These are phyloP conservation scores for Aquilaria sinensis DNA, from an alignment of 345 rosid species.

Conservation along the genomic window DNA sequence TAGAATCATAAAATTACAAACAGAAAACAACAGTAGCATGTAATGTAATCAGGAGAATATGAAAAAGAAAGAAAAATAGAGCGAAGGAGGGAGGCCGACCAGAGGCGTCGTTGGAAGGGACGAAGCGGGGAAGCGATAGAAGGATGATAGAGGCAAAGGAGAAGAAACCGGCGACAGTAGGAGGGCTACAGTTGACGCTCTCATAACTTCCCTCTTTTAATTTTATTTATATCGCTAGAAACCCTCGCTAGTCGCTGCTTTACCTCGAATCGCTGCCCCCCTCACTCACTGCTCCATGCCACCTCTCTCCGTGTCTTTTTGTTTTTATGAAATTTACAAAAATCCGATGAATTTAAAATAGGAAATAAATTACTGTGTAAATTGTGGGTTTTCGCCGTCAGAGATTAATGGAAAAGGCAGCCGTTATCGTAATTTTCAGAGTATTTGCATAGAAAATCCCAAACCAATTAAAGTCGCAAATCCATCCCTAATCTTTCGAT, in stretches of 20 bases:
- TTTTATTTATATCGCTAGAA: slow-evolving; percentile 2
- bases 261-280: too few relatives aligned
- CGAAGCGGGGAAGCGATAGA: slow-evolving; percentile 26
- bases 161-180: slow-evolving; percentile 37
- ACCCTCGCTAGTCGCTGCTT: background rate
- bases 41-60: background rate
- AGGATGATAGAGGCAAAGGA: slow-evolving; percentile 30
- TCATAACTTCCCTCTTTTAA: slow-evolving; percentile 11
- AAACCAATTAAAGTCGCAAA: too few relatives aligned
- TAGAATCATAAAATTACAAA: background rate
- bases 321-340: too few relatives aligned
- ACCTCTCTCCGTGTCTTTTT: too few relatives aligned
- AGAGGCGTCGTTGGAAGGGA: slow-evolving; percentile 26
- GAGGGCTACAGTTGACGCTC: slow-evolving; percentile 27
- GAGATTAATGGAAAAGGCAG: too few relatives aligned
- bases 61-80: background rate
- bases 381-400: too few relatives aligned
- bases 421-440: too few relatives aligned
- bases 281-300: too few relatives aligned
- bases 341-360: too few relatives aligned
- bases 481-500: too few relatives aligned
- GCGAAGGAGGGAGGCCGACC: slow-evolving; percentile 32
- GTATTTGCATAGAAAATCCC: too few relatives aligned
- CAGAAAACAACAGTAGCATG: background rate
- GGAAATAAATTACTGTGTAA: too few relatives aligned